Conservation (phyloP, 2,329 filamentous ascomycete genomes). For the Trichoderma guizhouense region DNA sequence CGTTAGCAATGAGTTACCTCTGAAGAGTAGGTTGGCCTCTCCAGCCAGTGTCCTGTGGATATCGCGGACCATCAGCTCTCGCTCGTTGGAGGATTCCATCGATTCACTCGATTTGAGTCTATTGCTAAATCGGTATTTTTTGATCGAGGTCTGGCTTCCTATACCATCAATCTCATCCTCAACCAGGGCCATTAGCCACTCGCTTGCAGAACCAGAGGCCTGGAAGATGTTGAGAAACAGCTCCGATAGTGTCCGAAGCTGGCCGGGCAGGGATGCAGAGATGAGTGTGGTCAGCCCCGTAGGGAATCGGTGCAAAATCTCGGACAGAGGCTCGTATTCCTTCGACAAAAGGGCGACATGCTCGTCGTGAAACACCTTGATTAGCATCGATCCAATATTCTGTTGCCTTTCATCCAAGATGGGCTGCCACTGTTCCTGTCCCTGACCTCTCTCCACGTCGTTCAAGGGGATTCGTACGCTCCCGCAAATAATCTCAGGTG, state of each 20-base stretch:
- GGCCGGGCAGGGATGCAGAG: slow-evolving; percentile 70
- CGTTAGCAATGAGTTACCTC: slow-evolving; percentile 90
- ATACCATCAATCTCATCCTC: slow-evolving; percentile 97
- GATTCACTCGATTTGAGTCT: slow-evolving; percentile 70
- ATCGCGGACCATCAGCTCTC: slow-evolving; percentile 70
- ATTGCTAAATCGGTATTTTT: slow-evolving; percentile 68
- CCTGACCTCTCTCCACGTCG: slow-evolving; percentile 71
- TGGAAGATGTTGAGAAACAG: slow-evolving; percentile 93
- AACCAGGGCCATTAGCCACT: slow-evolving; percentile 90
- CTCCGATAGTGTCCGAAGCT: slow-evolving; percentile 77
- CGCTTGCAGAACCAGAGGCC: slow-evolving; percentile 75
- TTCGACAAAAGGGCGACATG: slow-evolving; percentile 81
- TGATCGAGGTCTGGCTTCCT: slow-evolving; percentile 73
- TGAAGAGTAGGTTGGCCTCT: slow-evolving; percentile 91
- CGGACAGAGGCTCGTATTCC: slow-evolving; percentile 79
- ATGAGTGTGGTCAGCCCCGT: slow-evolving; percentile 83
- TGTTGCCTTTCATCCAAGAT: slow-evolving; percentile 74
- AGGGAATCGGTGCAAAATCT: slow-evolving; percentile 80
- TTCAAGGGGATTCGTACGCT: slow-evolving; percentile 80
- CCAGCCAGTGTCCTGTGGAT: slow-evolving; percentile 75
- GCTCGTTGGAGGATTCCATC: slow-evolving; percentile 51
- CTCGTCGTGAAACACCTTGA: slow-evolving; percentile 82
- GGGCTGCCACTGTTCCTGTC: slow-evolving; percentile 85
- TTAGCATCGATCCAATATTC: slow-evolving; percentile 75
- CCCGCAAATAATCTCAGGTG: slow-evolving; percentile 57